phyloP scores from a whole-genome alignment of 257 asterid species.

The Ligustrum vulgare region DNA sequence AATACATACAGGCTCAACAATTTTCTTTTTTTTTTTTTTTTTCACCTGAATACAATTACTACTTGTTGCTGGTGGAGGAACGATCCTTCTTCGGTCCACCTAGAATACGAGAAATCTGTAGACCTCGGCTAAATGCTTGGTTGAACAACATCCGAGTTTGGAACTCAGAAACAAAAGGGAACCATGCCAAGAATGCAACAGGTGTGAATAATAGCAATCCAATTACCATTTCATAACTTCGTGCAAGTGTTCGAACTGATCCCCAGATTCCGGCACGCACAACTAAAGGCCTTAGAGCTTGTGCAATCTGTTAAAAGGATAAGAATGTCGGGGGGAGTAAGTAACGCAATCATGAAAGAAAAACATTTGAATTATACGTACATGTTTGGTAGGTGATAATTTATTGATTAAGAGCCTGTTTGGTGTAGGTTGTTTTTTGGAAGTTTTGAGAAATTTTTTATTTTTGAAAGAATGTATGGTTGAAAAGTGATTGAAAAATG shows the following conservation, averaged over 20 bases:
- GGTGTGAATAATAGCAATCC: conserved; percentile 88
- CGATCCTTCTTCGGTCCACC: conserved; percentile 97
- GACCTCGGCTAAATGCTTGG: conserved; percentile 97
- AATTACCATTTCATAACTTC: conserved; percentile 74
- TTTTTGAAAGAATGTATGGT: too few relatives aligned
- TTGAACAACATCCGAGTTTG: conserved; percentile 95
- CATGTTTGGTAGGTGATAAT: too few relatives aligned
- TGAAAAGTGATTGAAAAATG: too few relatives aligned
- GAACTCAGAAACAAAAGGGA: conserved; percentile 96
- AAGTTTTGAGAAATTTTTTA: too few relatives aligned
- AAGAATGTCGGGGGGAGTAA: neutral
- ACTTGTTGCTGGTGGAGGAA: conserved; percentile 72
- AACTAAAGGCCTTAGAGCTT: conserved; percentile 66
- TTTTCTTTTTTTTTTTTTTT: too few relatives aligned
- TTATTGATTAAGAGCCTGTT: too few relatives aligned
- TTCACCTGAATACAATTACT: conserved; percentile 24
- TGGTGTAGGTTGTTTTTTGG: too few relatives aligned
- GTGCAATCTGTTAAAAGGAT: conserved; percentile 59
- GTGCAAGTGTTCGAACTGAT: conserved; percentile 73
- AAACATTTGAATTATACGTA: neutral
- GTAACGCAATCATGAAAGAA: neutral
- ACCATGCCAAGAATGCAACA: conserved; percentile 97
- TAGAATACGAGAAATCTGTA: conserved; percentile 95
- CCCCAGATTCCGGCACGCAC: conserved; percentile 64
- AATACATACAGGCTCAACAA: neutral